Base-by-base conservation (phyloP, 2,329 filamentous ascomycete genomes). In the Venturia nashicola region DNA sequence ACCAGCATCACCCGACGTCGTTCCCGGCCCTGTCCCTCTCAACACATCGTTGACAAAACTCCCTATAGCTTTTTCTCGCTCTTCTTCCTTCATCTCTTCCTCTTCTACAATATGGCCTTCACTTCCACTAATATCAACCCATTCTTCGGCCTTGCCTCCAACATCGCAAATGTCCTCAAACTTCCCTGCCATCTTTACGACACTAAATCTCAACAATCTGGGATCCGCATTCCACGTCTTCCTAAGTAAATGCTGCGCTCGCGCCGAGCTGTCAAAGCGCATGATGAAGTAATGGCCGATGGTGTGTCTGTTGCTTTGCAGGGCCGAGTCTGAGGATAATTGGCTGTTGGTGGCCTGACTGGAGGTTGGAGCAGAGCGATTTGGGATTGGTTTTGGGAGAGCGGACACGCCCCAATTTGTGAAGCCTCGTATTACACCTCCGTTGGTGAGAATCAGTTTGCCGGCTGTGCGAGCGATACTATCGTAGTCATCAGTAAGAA, bases 281-380 rank as follows among this genome's bases (percentile, higher is more conserved):
- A 99, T 90, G 72, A 96, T 89, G 76, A 99, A 99, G 82, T 99
- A 96, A 80, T 97, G 92, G 64, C 94, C 94, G 69, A 86, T 83
- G 68, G 84, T 84, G 82, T 97, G 88, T 68, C 86, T 86, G 70
- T 88, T 86, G 23, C 39, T 32, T 16, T 63, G 27, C 5, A 46
- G 23, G 16, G 57, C 57, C 3, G 5, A 39, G n/a, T 43, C 20
- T 18, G 46, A 34, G 6, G 48, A n/a, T n/a, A 39, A 14, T 18
- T 57, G 39, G 40, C 6, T 46, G 34, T 16, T 40, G 51, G 44
- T 61, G 9, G 87, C 72, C 88, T 67, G 90, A 85, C 68, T 86
- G 88, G 60, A 93, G 93, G 20, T 97, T 87, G 59, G 87, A 82
- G 78, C 94, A 97, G 70, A 89, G 32, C 34, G 23, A 27, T 61